Base-by-base conservation (phyloP, 2,329 filamentous ascomycete species). In the Dothistroma pini region DNA sequence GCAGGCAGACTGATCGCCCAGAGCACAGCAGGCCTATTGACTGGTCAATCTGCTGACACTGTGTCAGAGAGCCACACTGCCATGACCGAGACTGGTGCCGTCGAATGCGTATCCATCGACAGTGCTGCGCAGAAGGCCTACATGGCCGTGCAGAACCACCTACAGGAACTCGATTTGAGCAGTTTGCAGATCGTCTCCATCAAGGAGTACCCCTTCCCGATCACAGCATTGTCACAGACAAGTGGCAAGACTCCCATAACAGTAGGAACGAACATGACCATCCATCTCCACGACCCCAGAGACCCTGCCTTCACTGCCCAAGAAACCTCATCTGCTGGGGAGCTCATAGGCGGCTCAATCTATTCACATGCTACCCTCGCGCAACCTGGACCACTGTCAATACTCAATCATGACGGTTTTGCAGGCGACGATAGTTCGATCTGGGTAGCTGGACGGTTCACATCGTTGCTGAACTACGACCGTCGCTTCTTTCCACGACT, bases 401-500 rank as follows among this genome's bases (percentile, higher is more conserved):
- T 97, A 63, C 79, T 96, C 2, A 91, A 96, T 71, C 80, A 93
- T 31, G 87, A 88, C 14, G 80, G 78, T 9, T 77, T 84, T 0
- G 83, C 81, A 0, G 75, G 78, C 9, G 77, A 78, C 54, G 80
- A 84, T 63, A 80, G 86, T 19, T 89, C 95, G 32, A 95, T 97
- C 47, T 93, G 93, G 78, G 86, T 97, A 38, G 91, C 89, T 4
- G 93, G 93, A 0, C 86, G 93, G 16, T 97, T 97, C 72, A 89
- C 92, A 4, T 93, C 87, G 69, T 90, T 97, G 59, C 79, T 97
- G 3, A 89, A 91, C 71, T 97, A 96, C 76, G 92, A 97, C 72
- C 85, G 92, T 3, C 88, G 93, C 50, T 91, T 85, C 75, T 96
- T 97, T 70, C 90, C 91, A 0, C 84, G 84, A 16, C 83, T 96